A percentile compares a stretch with the other conserved stretches of the same genome.
Evolutionary conservation across 1,284 basidiomycete species (phyloP).

Genomic region (Hypsizygus ulmarius): DNA sequence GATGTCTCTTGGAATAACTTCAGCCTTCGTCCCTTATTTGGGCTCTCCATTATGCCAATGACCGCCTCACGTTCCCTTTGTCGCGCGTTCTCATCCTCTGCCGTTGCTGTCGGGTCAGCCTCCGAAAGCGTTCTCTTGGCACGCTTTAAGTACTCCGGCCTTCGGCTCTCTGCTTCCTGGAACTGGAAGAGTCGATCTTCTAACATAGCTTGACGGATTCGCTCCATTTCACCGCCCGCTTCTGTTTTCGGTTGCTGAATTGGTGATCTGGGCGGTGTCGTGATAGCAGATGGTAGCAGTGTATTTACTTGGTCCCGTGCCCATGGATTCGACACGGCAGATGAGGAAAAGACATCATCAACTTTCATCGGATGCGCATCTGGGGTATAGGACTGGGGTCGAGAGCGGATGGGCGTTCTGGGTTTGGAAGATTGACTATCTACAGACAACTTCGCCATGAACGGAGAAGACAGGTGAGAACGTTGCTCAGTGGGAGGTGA

Average conservation of each 20-base stretch:
- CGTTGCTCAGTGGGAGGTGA: slow-evolving; percentile 23
- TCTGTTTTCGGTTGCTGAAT: slow-evolving; percentile 3
- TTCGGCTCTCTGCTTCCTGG: slow-evolving; percentile 54
- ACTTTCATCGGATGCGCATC: slow-evolving; percentile 25
- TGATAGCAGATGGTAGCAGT: slow-evolving; percentile 15
- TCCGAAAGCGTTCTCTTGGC: slow-evolving; percentile 45
- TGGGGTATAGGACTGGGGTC: slow-evolving; percentile 22
- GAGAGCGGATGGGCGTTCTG: slow-evolving; percentile 17
- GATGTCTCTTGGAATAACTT: slow-evolving; percentile 76
- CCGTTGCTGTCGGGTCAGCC: slow-evolving; percentile 32
- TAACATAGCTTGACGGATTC: slow-evolving; percentile 50
- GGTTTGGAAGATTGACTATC: slow-evolving; percentile 21
- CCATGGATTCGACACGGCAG: slow-evolving; percentile 13
- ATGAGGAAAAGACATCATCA: slow-evolving; percentile 33
- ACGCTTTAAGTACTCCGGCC: slow-evolving; percentile 69
- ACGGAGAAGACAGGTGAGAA: slow-evolving; percentile 43
- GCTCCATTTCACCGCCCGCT: slow-evolving; percentile 55
- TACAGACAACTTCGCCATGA: slow-evolving; percentile 38
- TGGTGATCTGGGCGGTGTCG: slow-evolving; percentile 31
- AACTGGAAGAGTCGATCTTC: slow-evolving; percentile 46
- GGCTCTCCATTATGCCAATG: slow-evolving; percentile 64
- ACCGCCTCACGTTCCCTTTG: slow-evolving; percentile 32
- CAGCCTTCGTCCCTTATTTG: slow-evolving; percentile 64
- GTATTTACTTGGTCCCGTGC: not conserved
- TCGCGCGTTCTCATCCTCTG: slow-evolving; percentile 30